Evolutionary conservation across 768 basidiomycete genomes (phyloP).

Genomic region (Rhodotorula babjevae): DNA sequence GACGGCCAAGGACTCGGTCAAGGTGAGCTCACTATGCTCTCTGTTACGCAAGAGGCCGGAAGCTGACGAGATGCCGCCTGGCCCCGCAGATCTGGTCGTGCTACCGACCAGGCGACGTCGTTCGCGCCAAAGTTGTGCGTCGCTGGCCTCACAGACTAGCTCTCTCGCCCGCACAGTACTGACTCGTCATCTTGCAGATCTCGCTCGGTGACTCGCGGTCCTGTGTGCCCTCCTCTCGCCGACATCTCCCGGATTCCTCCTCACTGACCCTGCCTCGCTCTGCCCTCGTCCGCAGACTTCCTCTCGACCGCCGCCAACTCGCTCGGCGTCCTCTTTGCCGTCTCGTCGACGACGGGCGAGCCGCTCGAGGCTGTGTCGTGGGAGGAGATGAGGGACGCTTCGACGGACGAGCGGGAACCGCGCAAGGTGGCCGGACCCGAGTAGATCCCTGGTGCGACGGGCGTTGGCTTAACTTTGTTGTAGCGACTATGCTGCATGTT

Average conservation of each 20-base stretch:
- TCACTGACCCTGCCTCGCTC: background rate
- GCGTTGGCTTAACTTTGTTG: background rate
- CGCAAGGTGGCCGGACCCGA: conserved; percentile 48
- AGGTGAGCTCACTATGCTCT: conserved; percentile 1
- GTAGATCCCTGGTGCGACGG: background rate
- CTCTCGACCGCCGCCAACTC: conserved; percentile 85
- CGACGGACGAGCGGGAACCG: conserved; percentile 46
- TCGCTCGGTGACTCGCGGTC: conserved; percentile 86
- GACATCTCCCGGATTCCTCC: background rate
- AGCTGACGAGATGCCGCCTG: background rate
- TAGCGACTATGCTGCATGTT: background rate
- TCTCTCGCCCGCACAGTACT: background rate
- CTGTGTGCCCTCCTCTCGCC: conserved; percentile 45
- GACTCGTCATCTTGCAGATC: conserved; percentile 54
- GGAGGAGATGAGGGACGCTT: conserved; percentile 50
- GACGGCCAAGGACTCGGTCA: conserved; percentile 83
- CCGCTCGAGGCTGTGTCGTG: conserved; percentile 48
- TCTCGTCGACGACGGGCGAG: conserved; percentile 43
- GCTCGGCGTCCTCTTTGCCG: conserved; percentile 84
- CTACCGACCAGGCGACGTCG: conserved; percentile 85
- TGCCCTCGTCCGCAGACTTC: conserved; percentile 53
- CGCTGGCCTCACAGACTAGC: background rate
- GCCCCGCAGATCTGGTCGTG: conserved; percentile 66
- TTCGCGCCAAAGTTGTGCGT: conserved; percentile 76
- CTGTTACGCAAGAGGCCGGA: too few relatives aligned